Evolutionary conservation across 495 filamentous ascomycete genomes (phyloP).

Genomic region (Annulohypoxylon stygium): DNA sequence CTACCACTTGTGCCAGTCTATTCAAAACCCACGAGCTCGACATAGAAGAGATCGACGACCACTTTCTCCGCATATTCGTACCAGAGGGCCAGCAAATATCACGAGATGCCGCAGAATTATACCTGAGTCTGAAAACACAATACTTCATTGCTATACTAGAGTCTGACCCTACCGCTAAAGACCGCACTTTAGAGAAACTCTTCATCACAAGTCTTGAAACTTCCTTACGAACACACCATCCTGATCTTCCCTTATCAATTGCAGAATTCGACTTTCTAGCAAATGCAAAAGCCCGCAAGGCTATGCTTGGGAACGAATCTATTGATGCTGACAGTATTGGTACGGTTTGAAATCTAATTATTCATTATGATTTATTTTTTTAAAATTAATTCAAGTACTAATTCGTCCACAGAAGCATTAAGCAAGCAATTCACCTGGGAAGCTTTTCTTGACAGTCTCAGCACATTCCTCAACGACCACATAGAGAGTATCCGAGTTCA

Average conservation of each 20-base stretch:
- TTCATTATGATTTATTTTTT: too few relatives aligned
- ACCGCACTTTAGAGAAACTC: conserved; percentile 77
- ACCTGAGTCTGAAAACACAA: conserved; percentile 88
- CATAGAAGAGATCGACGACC: conserved; percentile 84
- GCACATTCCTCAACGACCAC: conserved; percentile 80
- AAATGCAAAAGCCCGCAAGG: conserved; percentile 72
- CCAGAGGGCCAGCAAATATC: conserved; percentile 78
- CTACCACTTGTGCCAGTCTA: conserved; percentile 83
- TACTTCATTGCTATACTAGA: conserved; percentile 77
- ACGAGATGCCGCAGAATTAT: conserved; percentile 77
- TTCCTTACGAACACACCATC: conserved; percentile 72
- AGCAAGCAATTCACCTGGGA: conserved; percentile 84
- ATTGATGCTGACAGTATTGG: conserved; percentile 70
- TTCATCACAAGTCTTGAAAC: conserved; percentile 80
- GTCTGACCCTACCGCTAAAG: conserved; percentile 71
- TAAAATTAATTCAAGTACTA: conserved; percentile 32
- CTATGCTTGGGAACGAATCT: conserved; percentile 74
- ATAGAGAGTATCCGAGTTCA: conserved; percentile 72
- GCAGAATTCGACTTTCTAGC: conserved; percentile 82
- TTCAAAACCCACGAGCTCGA: conserved; percentile 87
- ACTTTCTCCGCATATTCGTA: conserved; percentile 87
- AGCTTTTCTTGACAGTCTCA: conserved; percentile 80
- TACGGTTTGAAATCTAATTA: conserved; percentile 30
- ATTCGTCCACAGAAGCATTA: conserved; percentile 62
- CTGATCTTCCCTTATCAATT: conserved; percentile 72